These are phyloP conservation scores for Plasmopara viticola DNA, from an alignment of 352 stramenopile genomes.

Conservation along the genomic window DNA sequence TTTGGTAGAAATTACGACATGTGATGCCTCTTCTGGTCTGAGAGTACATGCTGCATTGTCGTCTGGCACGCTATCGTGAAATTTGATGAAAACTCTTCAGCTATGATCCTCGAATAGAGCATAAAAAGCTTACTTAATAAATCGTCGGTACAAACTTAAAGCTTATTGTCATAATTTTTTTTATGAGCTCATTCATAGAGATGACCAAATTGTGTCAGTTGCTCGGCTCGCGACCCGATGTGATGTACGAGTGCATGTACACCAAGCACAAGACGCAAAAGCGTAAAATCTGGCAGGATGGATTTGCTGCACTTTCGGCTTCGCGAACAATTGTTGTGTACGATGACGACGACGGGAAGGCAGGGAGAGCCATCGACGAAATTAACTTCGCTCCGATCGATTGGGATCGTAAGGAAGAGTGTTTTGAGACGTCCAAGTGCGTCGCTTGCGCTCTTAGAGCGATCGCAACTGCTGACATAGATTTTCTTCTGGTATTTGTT, in stretches of 20 bases:
- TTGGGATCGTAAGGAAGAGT: slow-evolving; percentile 59
- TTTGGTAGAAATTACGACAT: too few relatives aligned
- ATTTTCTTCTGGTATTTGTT: slow-evolving; percentile 1
- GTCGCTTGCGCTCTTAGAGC: slow-evolving; percentile 3
- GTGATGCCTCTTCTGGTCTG: too few relatives aligned
- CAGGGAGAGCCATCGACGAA: slow-evolving; percentile 54
- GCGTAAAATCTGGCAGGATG: slow-evolving; percentile 74
- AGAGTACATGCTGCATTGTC: too few relatives aligned
- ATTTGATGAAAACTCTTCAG: too few relatives aligned
- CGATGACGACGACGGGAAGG: slow-evolving; percentile 32
- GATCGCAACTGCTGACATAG: not conserved
- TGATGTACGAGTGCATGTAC: slow-evolving; percentile 9
- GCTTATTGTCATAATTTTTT: not conserved
- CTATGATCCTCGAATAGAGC: too few relatives aligned
- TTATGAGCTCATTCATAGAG: not conserved
- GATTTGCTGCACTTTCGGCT: slow-evolving; percentile 52
- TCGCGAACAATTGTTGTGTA: slow-evolving; percentile 55
- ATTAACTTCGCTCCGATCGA: slow-evolving; percentile 39
- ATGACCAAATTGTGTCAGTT: slow-evolving; percentile 12
- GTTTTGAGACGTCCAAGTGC: slow-evolving; percentile 51
- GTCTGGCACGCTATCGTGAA: too few relatives aligned
- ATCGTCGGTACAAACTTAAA: not conserved
- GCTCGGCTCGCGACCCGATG: slow-evolving; percentile 2
- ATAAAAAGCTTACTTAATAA: too few relatives aligned
- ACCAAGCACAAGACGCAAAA: slow-evolving; percentile 84